A percentile compares a stretch with the other conserved stretches of the same genome.
phyloP scores from a whole-genome alignment of 2,329 filamentous ascomycete genomes.

The Aspergillus sclerotialis region DNA sequence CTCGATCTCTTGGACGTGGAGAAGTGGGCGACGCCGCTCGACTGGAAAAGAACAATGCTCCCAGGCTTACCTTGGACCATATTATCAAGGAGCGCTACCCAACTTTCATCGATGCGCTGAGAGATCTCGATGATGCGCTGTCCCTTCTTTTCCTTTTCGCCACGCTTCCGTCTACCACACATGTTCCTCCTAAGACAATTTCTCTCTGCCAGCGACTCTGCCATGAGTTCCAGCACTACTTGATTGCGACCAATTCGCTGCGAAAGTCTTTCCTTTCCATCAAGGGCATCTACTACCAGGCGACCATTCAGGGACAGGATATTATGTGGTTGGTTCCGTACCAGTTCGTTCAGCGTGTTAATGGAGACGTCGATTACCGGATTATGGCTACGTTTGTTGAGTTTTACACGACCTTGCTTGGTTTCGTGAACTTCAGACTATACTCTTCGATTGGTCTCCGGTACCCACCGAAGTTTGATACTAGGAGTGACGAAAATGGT shows the following conservation, averaged over 20 bases:
- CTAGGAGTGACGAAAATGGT: slow-evolving; percentile 76
- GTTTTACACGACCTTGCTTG: slow-evolving; percentile 93
- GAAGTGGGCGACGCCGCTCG: slow-evolving; percentile 83
- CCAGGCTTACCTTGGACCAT: slow-evolving; percentile 87
- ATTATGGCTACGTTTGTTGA: slow-evolving; percentile 99
- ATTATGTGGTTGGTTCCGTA: slow-evolving; percentile 97
- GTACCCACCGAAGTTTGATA: slow-evolving; percentile 92
- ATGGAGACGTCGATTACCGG: slow-evolving; percentile 91
- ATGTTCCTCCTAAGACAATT: slow-evolving; percentile 91
- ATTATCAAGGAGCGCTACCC: slow-evolving; percentile 97
- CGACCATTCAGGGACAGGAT: slow-evolving; percentile 93
- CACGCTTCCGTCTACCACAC: slow-evolving; percentile 82
- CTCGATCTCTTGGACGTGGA: slow-evolving; percentile 80
- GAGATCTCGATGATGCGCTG: slow-evolving; percentile 92
- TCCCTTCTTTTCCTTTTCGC: slow-evolving; percentile 98
- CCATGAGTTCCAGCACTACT: slow-evolving; percentile 95
- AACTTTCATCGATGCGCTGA: slow-evolving; percentile 87
- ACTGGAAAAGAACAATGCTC: slow-evolving; percentile 84
- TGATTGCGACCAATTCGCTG: slow-evolving; percentile 84
- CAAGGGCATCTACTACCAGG: slow-evolving; percentile 99
- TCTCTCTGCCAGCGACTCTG: slow-evolving; percentile 87
- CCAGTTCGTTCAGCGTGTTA: slow-evolving; percentile 91
- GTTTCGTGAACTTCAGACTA: slow-evolving; percentile 92
- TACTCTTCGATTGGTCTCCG: slow-evolving; percentile 88
- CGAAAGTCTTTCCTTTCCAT: slow-evolving; percentile 97